Conservation (phyloP, 106 monocot species). For the Cymbidium sinense region DNA sequence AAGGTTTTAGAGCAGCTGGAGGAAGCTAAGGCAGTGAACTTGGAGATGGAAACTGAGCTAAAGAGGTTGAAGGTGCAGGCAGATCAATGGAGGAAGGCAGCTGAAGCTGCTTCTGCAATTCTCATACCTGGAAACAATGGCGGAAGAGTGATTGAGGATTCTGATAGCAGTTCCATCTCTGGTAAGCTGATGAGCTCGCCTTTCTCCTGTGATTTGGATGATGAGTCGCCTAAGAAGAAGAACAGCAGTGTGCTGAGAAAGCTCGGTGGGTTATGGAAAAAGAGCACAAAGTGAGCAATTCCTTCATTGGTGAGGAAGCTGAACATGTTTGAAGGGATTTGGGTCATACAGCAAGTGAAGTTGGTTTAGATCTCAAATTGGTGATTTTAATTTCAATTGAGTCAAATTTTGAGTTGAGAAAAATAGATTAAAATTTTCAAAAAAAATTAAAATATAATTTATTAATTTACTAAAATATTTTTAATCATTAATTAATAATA, state of each 20-base stretch:
- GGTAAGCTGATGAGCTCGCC: conserved; percentile 71
- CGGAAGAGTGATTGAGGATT: conserved; percentile 36
- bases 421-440: no score
- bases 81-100: conserved; percentile 93
- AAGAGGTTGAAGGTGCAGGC: conserved; percentile 71
- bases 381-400: no score
- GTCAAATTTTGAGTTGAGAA: no score
- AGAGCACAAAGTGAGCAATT: conserved; percentile 42
- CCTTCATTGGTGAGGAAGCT: no score
- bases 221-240: conserved; percentile 67
- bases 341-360: no score
- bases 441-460: no score
- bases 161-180: conserved; percentile 30
- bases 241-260: conserved; percentile 45
- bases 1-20: conserved; percentile 17
- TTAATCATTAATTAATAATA: no score
- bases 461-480: no score
- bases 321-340: no score
- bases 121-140: conserved; percentile 21
- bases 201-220: conserved; percentile 52
- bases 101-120: conserved; percentile 65
- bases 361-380: no score
- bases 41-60: conserved; percentile 62
- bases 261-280: conserved; percentile 78
- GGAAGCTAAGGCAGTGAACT: conserved; percentile 20